These are phyloP conservation scores for Xylariaceae sp. DNA, from an alignment of 2,329 filamentous ascomycete species.

Conservation along the genomic window DNA sequence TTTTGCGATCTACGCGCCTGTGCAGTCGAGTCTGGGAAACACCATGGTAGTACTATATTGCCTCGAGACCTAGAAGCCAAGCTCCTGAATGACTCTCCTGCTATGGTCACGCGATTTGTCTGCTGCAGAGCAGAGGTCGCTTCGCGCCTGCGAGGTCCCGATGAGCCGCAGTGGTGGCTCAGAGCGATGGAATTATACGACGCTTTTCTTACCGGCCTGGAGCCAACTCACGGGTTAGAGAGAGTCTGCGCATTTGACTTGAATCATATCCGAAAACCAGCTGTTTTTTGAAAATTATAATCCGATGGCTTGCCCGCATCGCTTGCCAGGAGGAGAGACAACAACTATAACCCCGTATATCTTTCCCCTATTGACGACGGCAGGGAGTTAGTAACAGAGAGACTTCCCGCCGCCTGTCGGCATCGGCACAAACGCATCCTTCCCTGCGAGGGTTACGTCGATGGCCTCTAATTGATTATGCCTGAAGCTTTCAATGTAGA, in stretches of 20 bases:
- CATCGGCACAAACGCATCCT: conserved; percentile 93
- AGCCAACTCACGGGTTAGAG: conserved; percentile 1
- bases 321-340: no score
- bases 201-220: conserved; percentile 1
- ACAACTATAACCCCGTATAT: conserved; percentile 87
- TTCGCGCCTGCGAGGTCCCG: conserved; percentile 1
- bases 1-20: conserved; percentile 2
- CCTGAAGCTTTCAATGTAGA: conserved; percentile 80
- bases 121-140: conserved; percentile 12
- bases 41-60: not conserved
- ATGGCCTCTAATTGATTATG: conserved; percentile 91
- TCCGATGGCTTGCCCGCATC: no score
- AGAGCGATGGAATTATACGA: conserved; percentile 11
- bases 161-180: conserved; percentile 10
- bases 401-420: conserved; percentile 96
- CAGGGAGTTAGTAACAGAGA: conserved; percentile 90
- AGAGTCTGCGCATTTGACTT: conserved; percentile 12
- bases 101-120: conserved; percentile 4
- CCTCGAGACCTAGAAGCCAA: conserved; percentile 1
- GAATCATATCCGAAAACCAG: conserved; percentile 4
- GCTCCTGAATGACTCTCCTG: conserved; percentile 3
- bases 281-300: no score
- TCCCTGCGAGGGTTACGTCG: conserved; percentile 80
- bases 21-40: not conserved
- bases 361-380: conserved; percentile 72